Evolutionary conservation across 1,284 basidiomycete genomes (phyloP).

Genomic region (Neonothopanus nambi): DNA sequence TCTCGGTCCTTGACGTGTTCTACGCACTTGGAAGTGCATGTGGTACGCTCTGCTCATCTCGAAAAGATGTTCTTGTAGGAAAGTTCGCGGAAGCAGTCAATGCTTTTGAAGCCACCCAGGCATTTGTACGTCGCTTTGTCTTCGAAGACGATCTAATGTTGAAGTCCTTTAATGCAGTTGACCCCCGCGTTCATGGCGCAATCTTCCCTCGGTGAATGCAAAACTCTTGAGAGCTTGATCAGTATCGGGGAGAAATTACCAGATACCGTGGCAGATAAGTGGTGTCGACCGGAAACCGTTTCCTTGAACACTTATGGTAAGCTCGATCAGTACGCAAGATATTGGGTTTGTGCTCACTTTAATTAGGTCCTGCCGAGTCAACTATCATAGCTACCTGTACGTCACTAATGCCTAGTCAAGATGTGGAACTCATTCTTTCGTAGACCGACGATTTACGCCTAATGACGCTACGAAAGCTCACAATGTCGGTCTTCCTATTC

Average conservation of each 20-base stretch:
- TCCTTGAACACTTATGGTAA: conserved; percentile 15
- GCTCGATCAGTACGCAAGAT: not conserved
- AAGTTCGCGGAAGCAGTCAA: conserved; percentile 12
- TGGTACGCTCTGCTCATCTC: conserved; percentile 11
- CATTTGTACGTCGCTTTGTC: conserved; percentile 8
- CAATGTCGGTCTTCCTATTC: conserved; percentile 33
- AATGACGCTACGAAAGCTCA: conserved; percentile 32
- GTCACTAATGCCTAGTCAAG: not conserved
- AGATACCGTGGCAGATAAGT: conserved; percentile 34
- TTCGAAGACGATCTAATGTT: not conserved
- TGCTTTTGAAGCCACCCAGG: conserved; percentile 12
- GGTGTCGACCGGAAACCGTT: conserved; percentile 28
- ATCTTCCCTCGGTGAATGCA: conserved; percentile 27
- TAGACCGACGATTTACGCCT: conserved; percentile 12
- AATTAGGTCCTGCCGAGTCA: conserved; percentile 11
- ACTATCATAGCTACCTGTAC: conserved; percentile 15
- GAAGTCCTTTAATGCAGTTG: conserved; percentile 14
- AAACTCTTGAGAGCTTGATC: conserved; percentile 32
- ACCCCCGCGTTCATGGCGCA: conserved; percentile 37
- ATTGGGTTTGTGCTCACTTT: not conserved
- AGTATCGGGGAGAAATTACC: conserved; percentile 37
- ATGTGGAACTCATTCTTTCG: not conserved
- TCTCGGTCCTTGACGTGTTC: conserved; percentile 14
- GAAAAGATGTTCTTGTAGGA: conserved; percentile 9
- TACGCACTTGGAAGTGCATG: conserved; percentile 12